Evolutionary conservation across 768 basidiomycete genomes (phyloP), one percentile per base, ranked within the genome.

Genomic region (Suillus alpinus): DNA sequence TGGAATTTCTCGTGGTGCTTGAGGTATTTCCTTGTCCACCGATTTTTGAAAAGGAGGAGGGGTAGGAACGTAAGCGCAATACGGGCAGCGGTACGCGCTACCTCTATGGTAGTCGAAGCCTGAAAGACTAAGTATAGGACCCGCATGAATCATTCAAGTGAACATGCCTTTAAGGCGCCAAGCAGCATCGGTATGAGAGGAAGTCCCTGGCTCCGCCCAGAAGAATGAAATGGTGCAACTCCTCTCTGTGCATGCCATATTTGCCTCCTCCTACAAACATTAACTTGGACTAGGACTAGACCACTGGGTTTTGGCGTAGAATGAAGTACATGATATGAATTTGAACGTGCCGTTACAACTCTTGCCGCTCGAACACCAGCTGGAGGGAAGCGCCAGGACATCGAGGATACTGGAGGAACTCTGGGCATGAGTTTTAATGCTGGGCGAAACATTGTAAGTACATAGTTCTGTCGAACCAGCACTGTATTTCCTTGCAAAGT

Each of bases 31-130:
- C 76, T 79, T 0, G 84, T 76, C 63, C 75, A 80, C 63, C 80
- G 74, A 56, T 85, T 88, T 64, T 81, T 84, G 41, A 91, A 63
- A 57, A 90, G 71, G 61, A 92, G 68, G 36, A 91, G 69, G 26
- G 92, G 92, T 13, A 92, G 76, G 63, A 94, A 85, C 0, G 91
- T 92, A 36, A 94, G 78, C 0, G 84, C 86, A 56, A 94, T 79
- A 60, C 92, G 83, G 47, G 81, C 86, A 46, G 84, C 83, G 8
- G 86, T 91, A 52, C 87, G 83, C 16, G 85, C 83, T n/a, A 88
- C 44, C 67, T 89, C 86, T 55, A 94, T 77, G 0, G 87, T 82
- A n/a, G 85, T 81, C 4, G 92, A 91, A 1, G 88, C 81, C 92
- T 94, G 63, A 10, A 44, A 18, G 18, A 31, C 14, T 14, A 51